phyloP scores from a whole-genome alignment of 1,284 basidiomycete genomes.

The Cryptococcus sp. region DNA sequence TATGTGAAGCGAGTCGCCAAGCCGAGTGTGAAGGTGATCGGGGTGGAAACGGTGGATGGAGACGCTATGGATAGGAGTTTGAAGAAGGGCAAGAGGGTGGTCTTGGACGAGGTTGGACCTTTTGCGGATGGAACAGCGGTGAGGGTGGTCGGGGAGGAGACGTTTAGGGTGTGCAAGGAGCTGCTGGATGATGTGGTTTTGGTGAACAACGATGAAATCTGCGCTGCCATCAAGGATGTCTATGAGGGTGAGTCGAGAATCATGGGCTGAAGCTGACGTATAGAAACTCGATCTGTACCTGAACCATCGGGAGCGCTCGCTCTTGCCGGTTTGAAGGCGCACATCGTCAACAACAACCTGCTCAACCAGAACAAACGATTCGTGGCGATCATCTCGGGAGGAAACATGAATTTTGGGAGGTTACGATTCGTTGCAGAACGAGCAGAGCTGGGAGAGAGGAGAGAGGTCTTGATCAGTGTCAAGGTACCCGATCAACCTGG shows the following conservation, averaged over 20 bases:
- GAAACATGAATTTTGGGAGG: constrained; percentile 98
- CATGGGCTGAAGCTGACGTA: constrained; percentile 1
- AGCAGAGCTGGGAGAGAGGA: constrained; percentile 91
- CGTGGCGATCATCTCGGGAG: constrained; percentile 87
- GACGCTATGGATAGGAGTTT: constrained; percentile 86
- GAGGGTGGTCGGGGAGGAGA: constrained; percentile 90
- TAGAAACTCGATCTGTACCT: constrained; percentile 88
- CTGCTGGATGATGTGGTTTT: constrained; percentile 80
- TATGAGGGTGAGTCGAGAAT: constrained; percentile 74
- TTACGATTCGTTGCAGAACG: constrained; percentile 95
- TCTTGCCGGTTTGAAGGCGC: constrained; percentile 84
- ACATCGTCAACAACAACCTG: constrained; percentile 76
- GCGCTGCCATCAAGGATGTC: constrained; percentile 97
- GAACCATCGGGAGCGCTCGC: constrained; percentile 96
- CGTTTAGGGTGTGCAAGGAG: constrained; percentile 83
- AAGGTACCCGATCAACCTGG: constrained; percentile 89
- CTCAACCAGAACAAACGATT: constrained; percentile 78
- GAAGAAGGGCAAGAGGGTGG: constrained; percentile 69
- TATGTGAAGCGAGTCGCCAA: constrained; percentile 92
- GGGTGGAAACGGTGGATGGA: constrained; percentile 92
- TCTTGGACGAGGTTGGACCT: constrained; percentile 83
- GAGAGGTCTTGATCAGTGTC: constrained; percentile 87
- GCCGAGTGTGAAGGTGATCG: constrained; percentile 74
- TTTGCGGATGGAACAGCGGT: constrained; percentile 99
- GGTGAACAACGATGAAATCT: constrained; percentile 93